Evolutionary conservation across 2,329 filamentous ascomycete species (phyloP).

Genomic region (Cladosporium oxysporum): DNA sequence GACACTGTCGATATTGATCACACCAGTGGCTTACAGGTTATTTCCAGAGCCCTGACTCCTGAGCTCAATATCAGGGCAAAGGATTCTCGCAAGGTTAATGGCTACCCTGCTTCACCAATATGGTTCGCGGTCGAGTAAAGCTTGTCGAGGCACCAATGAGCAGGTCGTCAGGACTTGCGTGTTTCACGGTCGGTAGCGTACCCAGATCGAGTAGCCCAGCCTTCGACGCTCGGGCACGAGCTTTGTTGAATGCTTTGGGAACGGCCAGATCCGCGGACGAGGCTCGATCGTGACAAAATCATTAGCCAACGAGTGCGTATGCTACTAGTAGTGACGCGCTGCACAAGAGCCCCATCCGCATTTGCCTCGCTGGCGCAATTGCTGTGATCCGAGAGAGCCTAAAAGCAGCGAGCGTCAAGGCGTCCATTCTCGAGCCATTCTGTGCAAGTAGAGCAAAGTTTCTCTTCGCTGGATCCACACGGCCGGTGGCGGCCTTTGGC

Average conservation of each 20-base stretch:
- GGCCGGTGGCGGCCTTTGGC: background rate
- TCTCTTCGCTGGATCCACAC: background rate
- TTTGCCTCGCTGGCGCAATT: background rate
- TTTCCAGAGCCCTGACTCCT: conserved; percentile 3
- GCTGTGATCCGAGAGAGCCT: background rate
- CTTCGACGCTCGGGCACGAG: background rate
- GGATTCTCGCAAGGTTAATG: background rate
- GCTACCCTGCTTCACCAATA: background rate
- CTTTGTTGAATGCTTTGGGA: background rate
- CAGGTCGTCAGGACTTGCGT: background rate
- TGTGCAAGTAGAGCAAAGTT: background rate
- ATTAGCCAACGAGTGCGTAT: background rate
- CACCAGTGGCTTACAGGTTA: background rate
- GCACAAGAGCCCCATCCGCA: background rate
- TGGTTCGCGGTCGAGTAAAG: conserved; percentile 7
- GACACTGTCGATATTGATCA: background rate
- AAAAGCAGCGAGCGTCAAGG: conserved; percentile 2
- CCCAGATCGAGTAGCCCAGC: conserved; percentile 10
- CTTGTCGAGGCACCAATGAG: background rate
- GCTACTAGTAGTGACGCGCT: background rate
- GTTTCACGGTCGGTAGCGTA: conserved; percentile 16
- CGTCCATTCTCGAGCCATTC: background rate
- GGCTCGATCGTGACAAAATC: background rate
- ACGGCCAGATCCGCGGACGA: conserved; percentile 11
- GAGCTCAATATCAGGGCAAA: background rate